Evolutionary conservation across 306 rosid genomes (phyloP).

Genomic region (Cucurbita pepo): DNA sequence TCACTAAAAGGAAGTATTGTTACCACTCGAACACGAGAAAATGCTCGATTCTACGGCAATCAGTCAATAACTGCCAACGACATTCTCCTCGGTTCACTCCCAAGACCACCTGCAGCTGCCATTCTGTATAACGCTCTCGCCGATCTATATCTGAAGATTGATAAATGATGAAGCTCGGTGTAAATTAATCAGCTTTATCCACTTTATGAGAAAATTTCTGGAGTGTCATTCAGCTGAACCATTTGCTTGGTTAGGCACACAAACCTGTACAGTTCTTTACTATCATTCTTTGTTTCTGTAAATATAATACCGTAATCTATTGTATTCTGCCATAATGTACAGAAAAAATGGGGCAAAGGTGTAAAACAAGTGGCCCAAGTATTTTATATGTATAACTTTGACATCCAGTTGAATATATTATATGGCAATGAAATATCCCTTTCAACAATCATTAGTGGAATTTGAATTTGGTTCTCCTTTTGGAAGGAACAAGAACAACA

Average conservation of each 20-base stretch:
- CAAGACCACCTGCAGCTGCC: constrained; percentile 86
- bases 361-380: not conserved
- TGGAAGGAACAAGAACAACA: not conserved
- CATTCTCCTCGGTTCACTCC: constrained; percentile 71
- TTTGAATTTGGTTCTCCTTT: not conserved
- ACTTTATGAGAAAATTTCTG: not conserved
- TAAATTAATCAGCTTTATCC: not conserved
- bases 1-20: constrained; percentile 84
- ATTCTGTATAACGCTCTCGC: constrained; percentile 60
- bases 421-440: not conserved
- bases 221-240: not conserved
- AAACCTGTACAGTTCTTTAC: not conserved
- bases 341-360: not conserved
- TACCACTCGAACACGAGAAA: constrained; percentile 46
- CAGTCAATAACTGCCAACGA: constrained; percentile 61
- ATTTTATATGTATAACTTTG: not conserved
- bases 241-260: not conserved
- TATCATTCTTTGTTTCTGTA: not conserved
- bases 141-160: constrained; percentile 51
- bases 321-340: not conserved
- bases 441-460: not conserved
- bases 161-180: constrained; percentile 12
- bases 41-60: constrained; percentile 68
- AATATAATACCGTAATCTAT: not conserved
- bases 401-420: not conserved